These are phyloP conservation scores for Pythium insidiosum DNA, from an alignment of 352 stramenopile species.

Conservation along the genomic window DNA sequence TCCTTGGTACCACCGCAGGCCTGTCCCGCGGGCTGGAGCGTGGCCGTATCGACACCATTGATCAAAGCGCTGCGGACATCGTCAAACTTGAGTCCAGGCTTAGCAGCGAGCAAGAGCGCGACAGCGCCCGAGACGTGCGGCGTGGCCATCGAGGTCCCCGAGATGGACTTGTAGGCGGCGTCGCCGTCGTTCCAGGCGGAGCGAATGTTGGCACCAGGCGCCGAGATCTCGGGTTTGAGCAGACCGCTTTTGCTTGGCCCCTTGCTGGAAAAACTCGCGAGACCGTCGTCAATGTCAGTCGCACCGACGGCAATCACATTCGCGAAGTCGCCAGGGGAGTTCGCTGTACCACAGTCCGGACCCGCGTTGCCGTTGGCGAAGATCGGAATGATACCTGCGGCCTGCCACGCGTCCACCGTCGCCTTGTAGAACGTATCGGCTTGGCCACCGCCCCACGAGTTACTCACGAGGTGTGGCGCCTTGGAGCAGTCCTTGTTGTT, in stretches of 20 bases:
- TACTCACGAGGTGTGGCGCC: slow-evolving; percentile 16
- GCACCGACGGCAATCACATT: slow-evolving; percentile 19
- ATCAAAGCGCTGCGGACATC: slow-evolving; percentile 3
- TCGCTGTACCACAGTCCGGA: slow-evolving; percentile 14
- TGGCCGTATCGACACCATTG: slow-evolving; percentile 8
- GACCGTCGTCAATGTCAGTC: slow-evolving; percentile 8
- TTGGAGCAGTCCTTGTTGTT: slow-evolving; percentile 12
- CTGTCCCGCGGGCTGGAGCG: slow-evolving; percentile 5
- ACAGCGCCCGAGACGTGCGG: slow-evolving; percentile 10
- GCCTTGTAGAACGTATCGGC: slow-evolving; percentile 2
- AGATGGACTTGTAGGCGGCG: background rate
- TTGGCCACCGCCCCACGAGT: slow-evolving; percentile 15
- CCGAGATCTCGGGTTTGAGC: slow-evolving; percentile 14
- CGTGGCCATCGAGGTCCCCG: slow-evolving; percentile 8
- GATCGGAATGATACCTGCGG: slow-evolving; percentile 18
- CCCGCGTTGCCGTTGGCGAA: slow-evolving; percentile 16
- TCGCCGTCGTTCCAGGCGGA: slow-evolving; percentile 1
- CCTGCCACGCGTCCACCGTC: slow-evolving; percentile 11
- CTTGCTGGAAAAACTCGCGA: slow-evolving; percentile 11
- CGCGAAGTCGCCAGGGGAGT: slow-evolving; percentile 17
- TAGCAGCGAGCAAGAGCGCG: slow-evolving; percentile 7
- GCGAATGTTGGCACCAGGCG: slow-evolving; percentile 6
- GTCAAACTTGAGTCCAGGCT: slow-evolving; percentile 8
- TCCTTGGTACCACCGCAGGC: slow-evolving; percentile 21
- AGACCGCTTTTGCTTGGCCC: slow-evolving; percentile 6